Conservation (phyloP, 1,284 basidiomycete genomes). For the Rhizoctonia solani region DNA sequence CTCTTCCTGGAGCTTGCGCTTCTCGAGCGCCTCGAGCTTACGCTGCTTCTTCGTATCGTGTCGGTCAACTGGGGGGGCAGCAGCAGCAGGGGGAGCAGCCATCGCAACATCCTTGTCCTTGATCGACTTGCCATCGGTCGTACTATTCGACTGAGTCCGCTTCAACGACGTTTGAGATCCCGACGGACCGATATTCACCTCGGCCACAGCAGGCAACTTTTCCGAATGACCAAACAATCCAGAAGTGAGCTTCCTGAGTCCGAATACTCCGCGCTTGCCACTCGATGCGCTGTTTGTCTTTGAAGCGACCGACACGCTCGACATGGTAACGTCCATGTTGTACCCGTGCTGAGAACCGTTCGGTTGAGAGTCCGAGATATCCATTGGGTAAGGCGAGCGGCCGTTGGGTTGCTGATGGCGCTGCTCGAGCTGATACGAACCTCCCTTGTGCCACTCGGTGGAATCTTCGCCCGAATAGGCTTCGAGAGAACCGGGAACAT, state of each 20-base stretch:
- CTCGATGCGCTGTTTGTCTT: conserved; percentile 16
- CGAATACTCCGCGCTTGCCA: conserved; percentile 56
- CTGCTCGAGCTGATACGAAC: conserved; percentile 3
- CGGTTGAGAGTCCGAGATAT: not conserved
- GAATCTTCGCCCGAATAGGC: conserved; percentile 39
- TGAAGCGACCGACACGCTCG: conserved; percentile 15
- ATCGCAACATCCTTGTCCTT: conserved; percentile 48
- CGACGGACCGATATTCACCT: conserved; percentile 57
- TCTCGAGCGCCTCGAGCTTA: conserved; percentile 71
- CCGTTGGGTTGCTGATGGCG: conserved; percentile 36
- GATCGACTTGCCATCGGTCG: conserved; percentile 66
- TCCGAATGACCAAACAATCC: conserved; percentile 75
- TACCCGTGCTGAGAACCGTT: not conserved
- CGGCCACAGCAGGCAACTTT: conserved; percentile 76
- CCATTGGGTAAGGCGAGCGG: conserved; percentile 30
- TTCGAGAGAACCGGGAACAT: conserved; percentile 48
- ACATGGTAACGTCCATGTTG: conserved; percentile 18
- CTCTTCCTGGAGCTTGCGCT: conserved; percentile 89
- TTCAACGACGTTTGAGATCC: conserved; percentile 72
- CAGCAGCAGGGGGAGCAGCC: conserved; percentile 28
- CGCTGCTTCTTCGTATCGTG: conserved; percentile 22
- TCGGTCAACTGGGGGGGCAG: conserved; percentile 18
- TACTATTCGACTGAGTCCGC: conserved; percentile 79
- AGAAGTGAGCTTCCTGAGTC: conserved; percentile 66
- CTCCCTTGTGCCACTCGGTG: conserved; percentile 8